Percentiles rank a stretch among this genome's conserved stretches.
phyloP scores from a whole-genome alignment of 208 protist species.

The Crithidia bombi region DNA sequence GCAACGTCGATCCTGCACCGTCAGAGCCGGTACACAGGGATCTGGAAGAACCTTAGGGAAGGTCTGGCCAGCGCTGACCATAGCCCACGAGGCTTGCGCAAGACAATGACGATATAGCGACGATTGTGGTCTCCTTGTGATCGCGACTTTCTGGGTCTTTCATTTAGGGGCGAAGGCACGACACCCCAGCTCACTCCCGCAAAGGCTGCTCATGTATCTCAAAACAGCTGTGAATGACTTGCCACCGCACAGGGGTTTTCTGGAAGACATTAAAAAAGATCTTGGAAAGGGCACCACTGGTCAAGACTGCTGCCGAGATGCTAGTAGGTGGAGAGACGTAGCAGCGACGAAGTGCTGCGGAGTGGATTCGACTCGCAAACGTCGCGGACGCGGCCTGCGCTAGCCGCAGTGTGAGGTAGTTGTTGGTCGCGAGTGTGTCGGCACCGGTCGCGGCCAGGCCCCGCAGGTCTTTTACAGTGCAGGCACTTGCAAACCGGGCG shows the following conservation, averaged over 20 bases:
- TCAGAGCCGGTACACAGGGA: conserved; percentile 5
- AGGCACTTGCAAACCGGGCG: too few species aligned
- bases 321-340: too few species aligned
- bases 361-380: neutral
- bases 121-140: conserved; percentile 1
- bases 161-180: neutral
- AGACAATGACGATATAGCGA: neutral
- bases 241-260: neutral
- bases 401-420: neutral
- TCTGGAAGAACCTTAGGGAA: neutral
- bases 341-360: neutral
- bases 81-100: neutral
- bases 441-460: neutral
- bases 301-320: too few species aligned
- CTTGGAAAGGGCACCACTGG: too few species aligned
- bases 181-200: neutral
- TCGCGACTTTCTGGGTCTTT: neutral
- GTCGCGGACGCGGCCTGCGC: neutral
- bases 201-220: neutral
- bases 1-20: neutral
- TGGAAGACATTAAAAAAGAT: neutral
- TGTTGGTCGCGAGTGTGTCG: neutral
- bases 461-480: too few species aligned
- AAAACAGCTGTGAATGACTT: neutral
- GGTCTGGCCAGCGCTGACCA: neutral